These are phyloP conservation scores for Ceratocystis cacaofunesta DNA, from an alignment of 2,329 filamentous ascomycete species.

Conservation along the genomic window DNA sequence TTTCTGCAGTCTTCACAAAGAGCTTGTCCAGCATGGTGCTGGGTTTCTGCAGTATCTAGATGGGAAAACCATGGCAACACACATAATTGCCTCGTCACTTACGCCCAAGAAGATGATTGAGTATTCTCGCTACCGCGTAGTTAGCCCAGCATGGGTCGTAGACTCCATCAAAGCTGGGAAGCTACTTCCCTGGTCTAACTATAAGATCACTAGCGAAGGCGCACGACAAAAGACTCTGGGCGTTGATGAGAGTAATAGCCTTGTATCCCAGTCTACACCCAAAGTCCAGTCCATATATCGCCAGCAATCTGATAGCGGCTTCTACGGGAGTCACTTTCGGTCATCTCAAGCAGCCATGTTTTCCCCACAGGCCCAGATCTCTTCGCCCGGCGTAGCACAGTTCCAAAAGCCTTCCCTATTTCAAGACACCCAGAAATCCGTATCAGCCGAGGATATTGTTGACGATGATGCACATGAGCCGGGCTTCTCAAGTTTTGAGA, in stretches of 20 bases:
- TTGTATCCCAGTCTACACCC: conserved; percentile 48
- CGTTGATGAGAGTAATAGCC: conserved; percentile 41
- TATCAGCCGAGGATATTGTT: conserved; percentile 13
- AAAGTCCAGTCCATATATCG: conserved; percentile 49
- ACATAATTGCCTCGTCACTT: conserved; percentile 81
- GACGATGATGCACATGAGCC: conserved; percentile 15
- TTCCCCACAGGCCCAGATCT: not conserved
- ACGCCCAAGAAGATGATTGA: conserved; percentile 89
- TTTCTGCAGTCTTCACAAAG: conserved; percentile 49
- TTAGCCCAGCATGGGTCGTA: conserved; percentile 86
- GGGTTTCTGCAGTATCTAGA: conserved; percentile 91
- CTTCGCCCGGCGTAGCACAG: not conserved
- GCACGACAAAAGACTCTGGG: conserved; percentile 63
- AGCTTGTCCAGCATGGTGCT: conserved; percentile 87
- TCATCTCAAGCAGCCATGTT: conserved; percentile 13
- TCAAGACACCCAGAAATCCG: not conserved
- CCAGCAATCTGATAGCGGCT: conserved; percentile 69
- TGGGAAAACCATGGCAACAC: conserved; percentile 85
- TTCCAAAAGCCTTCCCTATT: conserved; percentile 9
- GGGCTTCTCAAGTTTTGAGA: conserved; percentile 10
- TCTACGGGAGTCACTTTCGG: conserved; percentile 62
- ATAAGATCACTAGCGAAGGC: conserved; percentile 73
- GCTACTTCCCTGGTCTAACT: conserved; percentile 72
- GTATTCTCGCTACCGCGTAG: conserved; percentile 74
- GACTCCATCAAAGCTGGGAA: conserved; percentile 74